Percentiles rank a stretch among this genome's conserved stretches.
Conservation (phyloP, 768 basidiomycete species). For the Leucocoprinus birnbaumii region DNA sequence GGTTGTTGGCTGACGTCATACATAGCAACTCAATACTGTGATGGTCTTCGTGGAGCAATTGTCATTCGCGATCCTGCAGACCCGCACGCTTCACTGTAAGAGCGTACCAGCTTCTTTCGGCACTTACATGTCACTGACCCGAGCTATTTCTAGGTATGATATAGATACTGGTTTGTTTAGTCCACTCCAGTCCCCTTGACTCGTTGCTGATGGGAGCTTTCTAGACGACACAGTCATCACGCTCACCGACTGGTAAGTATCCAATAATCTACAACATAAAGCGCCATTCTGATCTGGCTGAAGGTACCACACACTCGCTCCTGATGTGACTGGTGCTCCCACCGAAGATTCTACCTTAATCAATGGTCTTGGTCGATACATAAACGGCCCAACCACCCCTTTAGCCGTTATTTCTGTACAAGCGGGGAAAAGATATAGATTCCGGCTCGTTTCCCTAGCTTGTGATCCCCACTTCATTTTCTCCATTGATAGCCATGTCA, state of each 20-base stretch:
- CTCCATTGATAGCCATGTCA: slow-evolving; percentile 43
- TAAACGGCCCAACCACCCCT: slow-evolving; percentile 28
- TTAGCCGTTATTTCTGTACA: slow-evolving; percentile 37
- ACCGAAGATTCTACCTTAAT: slow-evolving; percentile 35
- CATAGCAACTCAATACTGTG: slow-evolving; percentile 49
- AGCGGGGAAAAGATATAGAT: slow-evolving; percentile 38
- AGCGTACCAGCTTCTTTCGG: not conserved
- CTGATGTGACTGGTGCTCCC: slow-evolving; percentile 23
- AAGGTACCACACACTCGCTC: slow-evolving; percentile 29
- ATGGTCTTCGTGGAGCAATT: slow-evolving; percentile 48
- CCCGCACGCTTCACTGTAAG: slow-evolving; percentile 23
- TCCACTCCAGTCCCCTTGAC: not conserved
- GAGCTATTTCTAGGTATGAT: slow-evolving; percentile 23
- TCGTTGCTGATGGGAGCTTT: not conserved
- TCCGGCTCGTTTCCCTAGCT: slow-evolving; percentile 43
- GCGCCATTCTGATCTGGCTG: too few species aligned
- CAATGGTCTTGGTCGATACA: slow-evolving; percentile 47
- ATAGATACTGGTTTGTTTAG: slow-evolving; percentile 39
- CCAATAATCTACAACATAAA: too few species aligned
- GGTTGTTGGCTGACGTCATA: not conserved
- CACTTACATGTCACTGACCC: not conserved
- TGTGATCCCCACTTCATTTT: slow-evolving; percentile 43
- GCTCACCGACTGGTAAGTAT: slow-evolving; percentile 40
- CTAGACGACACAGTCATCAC: slow-evolving; percentile 45
- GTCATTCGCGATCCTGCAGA: slow-evolving; percentile 42